Conservation (phyloP, 768 basidiomycete species). For the Dentipellis sp. region DNA sequence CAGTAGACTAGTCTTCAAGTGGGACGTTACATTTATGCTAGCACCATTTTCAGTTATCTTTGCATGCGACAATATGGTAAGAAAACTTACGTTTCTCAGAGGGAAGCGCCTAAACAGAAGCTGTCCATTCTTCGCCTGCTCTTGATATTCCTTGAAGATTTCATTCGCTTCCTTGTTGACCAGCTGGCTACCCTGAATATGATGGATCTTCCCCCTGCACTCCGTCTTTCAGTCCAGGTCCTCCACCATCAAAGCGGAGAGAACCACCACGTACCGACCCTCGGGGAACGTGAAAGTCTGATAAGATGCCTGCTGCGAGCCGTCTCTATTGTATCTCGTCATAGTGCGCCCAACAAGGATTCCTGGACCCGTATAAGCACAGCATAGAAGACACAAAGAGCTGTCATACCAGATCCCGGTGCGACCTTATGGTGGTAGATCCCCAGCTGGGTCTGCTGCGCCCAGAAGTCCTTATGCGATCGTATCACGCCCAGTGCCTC, state of each 20-base stretch:
- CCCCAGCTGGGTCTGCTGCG: conserved; percentile 17
- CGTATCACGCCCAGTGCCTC: conserved; percentile 17
- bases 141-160: conserved; percentile 60
- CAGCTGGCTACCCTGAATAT: conserved; percentile 32
- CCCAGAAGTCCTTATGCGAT: conserved; percentile 29
- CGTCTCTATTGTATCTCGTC: neutral
- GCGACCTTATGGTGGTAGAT: conserved; percentile 18
- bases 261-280: neutral
- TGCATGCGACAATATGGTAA: neutral
- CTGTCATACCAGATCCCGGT: neutral
- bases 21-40: conserved; percentile 57
- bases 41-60: conserved; percentile 1
- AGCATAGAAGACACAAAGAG: neutral
- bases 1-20: neutral
- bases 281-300: neutral
- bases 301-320: conserved; percentile 9
- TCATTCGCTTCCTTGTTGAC: conserved; percentile 36
- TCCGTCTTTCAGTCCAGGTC: neutral
- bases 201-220: conserved; percentile 54
- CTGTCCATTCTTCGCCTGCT: conserved; percentile 44
- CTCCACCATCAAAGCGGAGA: neutral
- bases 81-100: conserved; percentile 44
- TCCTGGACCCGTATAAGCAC: neutral
- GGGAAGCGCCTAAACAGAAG: conserved; percentile 68
- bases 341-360: conserved; percentile 6